A percentile compares a stretch with the other conserved stretches of the same genome.
Evolutionary conservation across 495 filamentous ascomycete genomes (phyloP).

Genomic region (Astrocystis sublimbata): DNA sequence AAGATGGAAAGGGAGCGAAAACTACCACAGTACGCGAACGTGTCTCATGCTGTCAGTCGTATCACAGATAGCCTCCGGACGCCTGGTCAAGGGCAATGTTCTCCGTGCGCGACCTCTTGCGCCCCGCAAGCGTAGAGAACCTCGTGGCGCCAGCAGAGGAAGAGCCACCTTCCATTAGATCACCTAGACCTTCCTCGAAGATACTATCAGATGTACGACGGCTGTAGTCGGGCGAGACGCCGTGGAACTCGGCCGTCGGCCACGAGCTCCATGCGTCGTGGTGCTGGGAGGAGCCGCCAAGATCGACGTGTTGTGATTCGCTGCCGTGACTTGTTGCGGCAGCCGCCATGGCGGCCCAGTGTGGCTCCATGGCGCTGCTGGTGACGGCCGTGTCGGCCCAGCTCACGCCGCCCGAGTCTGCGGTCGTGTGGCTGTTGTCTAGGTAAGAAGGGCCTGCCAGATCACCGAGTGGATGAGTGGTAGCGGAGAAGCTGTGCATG

Average conservation of each 20-base stretch:
- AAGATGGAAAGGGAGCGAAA: too few species aligned
- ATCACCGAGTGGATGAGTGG: not conserved
- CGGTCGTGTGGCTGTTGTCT: slow-evolving; percentile 7
- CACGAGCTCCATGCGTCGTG: slow-evolving; percentile 18
- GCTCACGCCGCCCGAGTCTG: slow-evolving; percentile 20
- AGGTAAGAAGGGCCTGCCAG: slow-evolving; percentile 2
- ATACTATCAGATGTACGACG: slow-evolving; percentile 10
- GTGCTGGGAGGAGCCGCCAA: not conserved
- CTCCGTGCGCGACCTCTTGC: slow-evolving; percentile 30
- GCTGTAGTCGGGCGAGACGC: slow-evolving; percentile 6
- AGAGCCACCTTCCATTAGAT: slow-evolving; percentile 17
- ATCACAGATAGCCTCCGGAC: too few species aligned
- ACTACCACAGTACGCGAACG: too few species aligned
- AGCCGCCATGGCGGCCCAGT: slow-evolving; percentile 24
- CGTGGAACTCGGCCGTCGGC: slow-evolving; percentile 3
- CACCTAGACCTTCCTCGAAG: slow-evolving; percentile 11
- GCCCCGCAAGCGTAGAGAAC: slow-evolving; percentile 11
- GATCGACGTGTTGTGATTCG: not conserved
- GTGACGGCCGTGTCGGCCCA: slow-evolving; percentile 24
- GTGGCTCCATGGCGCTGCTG: slow-evolving; percentile 15
- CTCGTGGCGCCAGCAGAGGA: not conserved
- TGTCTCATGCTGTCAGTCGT: not conserved
- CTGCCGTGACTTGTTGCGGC: slow-evolving; percentile 4
- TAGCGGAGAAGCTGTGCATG: slow-evolving; percentile 19
- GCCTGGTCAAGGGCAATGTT: slow-evolving; percentile 23